These are phyloP conservation scores for Tetrastigma voinierianum DNA, from an alignment of 164 flowering plant species.

Conservation along the genomic window DNA sequence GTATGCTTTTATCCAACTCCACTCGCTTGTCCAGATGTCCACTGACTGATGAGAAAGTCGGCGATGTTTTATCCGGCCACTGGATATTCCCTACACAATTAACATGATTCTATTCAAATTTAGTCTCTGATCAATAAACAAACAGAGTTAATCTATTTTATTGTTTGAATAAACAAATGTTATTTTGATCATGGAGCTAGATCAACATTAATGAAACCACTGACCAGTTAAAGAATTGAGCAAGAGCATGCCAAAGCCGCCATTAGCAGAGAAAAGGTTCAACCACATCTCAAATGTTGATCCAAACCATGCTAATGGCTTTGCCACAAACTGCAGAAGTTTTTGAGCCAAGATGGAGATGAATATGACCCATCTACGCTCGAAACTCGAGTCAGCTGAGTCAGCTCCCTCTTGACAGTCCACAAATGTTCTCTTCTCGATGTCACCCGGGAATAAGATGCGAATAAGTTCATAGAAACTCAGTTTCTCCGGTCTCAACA, in stretches of 20 bases:
- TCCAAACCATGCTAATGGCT: slow-evolving; percentile 27
- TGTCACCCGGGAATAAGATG: slow-evolving; percentile 17
- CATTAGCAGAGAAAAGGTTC: slow-evolving; percentile 24
- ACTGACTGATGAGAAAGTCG: slow-evolving; percentile 28
- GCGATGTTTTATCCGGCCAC: slow-evolving; percentile 38
- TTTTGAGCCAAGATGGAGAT: slow-evolving; percentile 27
- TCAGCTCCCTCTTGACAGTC: slow-evolving; percentile 10
- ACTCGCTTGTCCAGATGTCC: slow-evolving; percentile 48
- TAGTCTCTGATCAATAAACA: not conserved
- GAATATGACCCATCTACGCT: slow-evolving; percentile 24
- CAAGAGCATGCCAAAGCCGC: slow-evolving; percentile 13
- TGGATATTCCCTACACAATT: slow-evolving; percentile 43
- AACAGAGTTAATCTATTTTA: no score
- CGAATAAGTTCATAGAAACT: slow-evolving; percentile 15
- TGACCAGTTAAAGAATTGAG: slow-evolving; percentile 22
- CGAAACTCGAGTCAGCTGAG: slow-evolving; percentile 17
- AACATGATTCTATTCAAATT: not conserved
- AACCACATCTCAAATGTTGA: slow-evolving; percentile 23
- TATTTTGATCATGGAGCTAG: not conserved
- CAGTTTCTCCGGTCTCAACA: slow-evolving; percentile 27
- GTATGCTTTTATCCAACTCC: slow-evolving; percentile 37
- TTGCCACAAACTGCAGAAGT: slow-evolving; percentile 10
- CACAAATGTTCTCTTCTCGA: slow-evolving; percentile 19
- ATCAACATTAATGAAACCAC: not conserved
- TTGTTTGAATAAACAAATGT: no score